A percentile compares a stretch with the other conserved stretches of the same genome.
phyloP scores from a whole-genome alignment of 768 basidiomycete species.

The Mycena venus region DNA sequence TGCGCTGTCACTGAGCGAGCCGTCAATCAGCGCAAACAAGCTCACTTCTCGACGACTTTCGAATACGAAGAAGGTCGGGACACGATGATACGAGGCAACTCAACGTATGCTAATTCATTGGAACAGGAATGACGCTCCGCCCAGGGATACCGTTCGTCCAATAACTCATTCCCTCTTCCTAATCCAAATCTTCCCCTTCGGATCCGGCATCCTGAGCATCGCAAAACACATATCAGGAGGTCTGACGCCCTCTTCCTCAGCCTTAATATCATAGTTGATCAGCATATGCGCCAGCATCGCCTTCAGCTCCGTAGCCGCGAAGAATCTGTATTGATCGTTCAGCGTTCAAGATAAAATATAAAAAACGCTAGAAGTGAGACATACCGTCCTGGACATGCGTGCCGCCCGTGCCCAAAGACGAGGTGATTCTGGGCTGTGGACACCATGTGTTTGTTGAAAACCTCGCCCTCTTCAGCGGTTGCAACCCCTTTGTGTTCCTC shows the following conservation, averaged over 20 bases:
- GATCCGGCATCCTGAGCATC: conserved; percentile 8
- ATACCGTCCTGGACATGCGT: conserved; percentile 4
- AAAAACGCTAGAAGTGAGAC: neutral
- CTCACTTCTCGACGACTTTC: too few relatives aligned
- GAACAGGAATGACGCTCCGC: too few relatives aligned
- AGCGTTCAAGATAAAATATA: neutral
- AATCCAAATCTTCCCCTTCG: neutral
- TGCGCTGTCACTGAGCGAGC: too few relatives aligned
- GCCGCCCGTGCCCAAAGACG: conserved; percentile 5
- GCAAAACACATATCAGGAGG: conserved; percentile 49
- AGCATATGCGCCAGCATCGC: conserved; percentile 46
- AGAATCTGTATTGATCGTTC: conserved; percentile 43
- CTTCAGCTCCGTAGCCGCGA: conserved; percentile 43
- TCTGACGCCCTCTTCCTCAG: conserved; percentile 48
- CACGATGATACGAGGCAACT: too few relatives aligned
- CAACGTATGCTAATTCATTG: too few relatives aligned
- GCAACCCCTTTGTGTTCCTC: neutral
- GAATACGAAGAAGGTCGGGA: too few relatives aligned
- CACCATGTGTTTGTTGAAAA: conserved; percentile 6
- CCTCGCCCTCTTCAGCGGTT: neutral
- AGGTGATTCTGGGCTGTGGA: neutral
- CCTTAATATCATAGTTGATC: conserved; percentile 46
- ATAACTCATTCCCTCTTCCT: conserved; percentile 3
- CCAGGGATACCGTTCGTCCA: too few relatives aligned
- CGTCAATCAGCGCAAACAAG: too few relatives aligned